Base-by-base conservation (phyloP, 2,329 filamentous ascomycete genomes). In the Pseudodiploospora longispora region DNA sequence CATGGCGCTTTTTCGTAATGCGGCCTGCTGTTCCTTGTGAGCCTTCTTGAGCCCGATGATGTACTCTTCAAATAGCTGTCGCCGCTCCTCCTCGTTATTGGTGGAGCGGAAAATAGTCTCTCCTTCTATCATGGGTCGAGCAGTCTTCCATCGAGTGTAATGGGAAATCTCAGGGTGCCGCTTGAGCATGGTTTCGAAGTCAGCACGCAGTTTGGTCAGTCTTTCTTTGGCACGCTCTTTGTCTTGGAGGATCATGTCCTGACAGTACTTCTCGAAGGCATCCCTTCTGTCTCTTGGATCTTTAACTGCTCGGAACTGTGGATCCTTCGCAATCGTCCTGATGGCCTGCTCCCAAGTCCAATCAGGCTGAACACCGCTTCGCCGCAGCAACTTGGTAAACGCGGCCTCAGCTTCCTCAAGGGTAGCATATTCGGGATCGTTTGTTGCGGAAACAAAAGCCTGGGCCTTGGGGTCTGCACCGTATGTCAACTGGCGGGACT, bases 101-200 rank as follows among this genome's bases (percentile, higher is more conserved):
- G 90, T 91, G 30, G 89, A 91, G 55, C 89, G 84, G 70, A 97
- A 98, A 47, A 95, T 93, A 39, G 88, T 93, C 71, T 98, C 93
- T 40, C 85, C 85, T 65, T 97, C 88, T 50, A 98, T 88, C 52
- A 96, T 94, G 7, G 89, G 88, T 40, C 87, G 83, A 42, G 91
- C 93, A 10, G 88, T 96, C 75, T 89, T 95, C 93, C 93, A 98
- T 49, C 89, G 85, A 36, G 91, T 96, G 65, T 94, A 96, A 63
- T 96, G 82, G 65, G 90, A 93, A 66, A 98, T 97, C 65, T 98
- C 93, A 49, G 90, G 89, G 64, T 98, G 91, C 53, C 89, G 90
- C 67, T 85, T 88, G 53, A 98, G 77, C 93, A 98, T 98, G 44
- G 83, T 90, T 54, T 85, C 85, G 66, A 98, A 98, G 72, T 97